Conservation (phyloP, 257 asterid species). For the Perilla frutescens region DNA sequence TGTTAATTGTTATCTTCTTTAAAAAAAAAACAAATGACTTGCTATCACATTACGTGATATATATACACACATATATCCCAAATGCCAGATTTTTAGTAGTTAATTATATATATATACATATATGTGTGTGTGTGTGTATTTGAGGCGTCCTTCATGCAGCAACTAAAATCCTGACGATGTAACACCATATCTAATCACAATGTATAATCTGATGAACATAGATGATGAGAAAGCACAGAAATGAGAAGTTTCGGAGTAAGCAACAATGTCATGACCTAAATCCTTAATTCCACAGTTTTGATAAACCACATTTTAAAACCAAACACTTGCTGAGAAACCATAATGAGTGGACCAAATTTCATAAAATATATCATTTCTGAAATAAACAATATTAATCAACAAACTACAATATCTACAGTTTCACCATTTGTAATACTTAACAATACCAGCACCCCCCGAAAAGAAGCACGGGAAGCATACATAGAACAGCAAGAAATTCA, state of each 20-base stretch:
- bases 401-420: neutral
- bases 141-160: neutral
- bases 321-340: neutral
- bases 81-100: too few relatives aligned
- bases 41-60: slow-evolving; percentile 22
- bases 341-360: neutral
- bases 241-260: neutral
- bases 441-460: slow-evolving; percentile 12
- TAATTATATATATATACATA: neutral
- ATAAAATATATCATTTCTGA: neutral
- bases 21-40: slow-evolving; percentile 2
- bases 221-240: neutral
- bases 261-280: neutral
- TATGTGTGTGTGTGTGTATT: too few relatives aligned
- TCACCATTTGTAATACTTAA: neutral
- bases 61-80: too few relatives aligned
- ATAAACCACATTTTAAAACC: neutral
- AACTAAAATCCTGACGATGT: neutral
- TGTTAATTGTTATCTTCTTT: neutral
- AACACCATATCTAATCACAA: neutral
- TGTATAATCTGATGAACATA: neutral
- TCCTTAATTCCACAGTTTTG: neutral
- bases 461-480: slow-evolving; percentile 3
- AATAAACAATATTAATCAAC: neutral
- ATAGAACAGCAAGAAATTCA: neutral